Percentiles rank a stretch among this genome's conserved stretches.
Evolutionary conservation across 306 rosid genomes (phyloP).

Genomic region (Erythrophleum fordii): DNA sequence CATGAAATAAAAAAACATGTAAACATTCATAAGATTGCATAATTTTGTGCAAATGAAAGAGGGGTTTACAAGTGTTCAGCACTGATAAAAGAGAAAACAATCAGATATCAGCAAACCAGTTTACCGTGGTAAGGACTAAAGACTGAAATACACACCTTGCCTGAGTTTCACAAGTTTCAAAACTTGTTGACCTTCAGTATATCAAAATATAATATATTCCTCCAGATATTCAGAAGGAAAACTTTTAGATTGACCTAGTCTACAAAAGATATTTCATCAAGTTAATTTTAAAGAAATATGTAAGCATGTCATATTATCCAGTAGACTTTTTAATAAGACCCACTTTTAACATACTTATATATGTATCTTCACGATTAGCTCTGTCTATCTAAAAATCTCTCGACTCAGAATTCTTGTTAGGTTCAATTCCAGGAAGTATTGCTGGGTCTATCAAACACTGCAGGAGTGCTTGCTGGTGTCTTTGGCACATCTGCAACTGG

Average conservation of each 20-base stretch:
- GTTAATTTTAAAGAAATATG: not conserved
- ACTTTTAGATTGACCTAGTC: not conserved
- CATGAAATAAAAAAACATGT: not conserved
- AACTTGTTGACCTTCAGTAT: not conserved
- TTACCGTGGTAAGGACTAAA: slow-evolving; percentile 3
- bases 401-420: too few relatives aligned
- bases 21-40: not conserved
- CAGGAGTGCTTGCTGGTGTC: too few relatives aligned
- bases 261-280: not conserved
- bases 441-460: too few relatives aligned
- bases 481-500: slow-evolving; percentile 97
- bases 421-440: too few relatives aligned
- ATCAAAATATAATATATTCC: not conserved
- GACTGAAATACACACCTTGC: slow-evolving; percentile 8
- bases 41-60: not conserved
- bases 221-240: not conserved
- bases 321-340: not conserved
- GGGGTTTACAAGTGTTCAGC: not conserved
- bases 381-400: too few relatives aligned
- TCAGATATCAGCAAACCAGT: not conserved
- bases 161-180: not conserved
- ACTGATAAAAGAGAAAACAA: not conserved
- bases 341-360: slow-evolving; percentile 36
- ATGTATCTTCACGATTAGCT: too few relatives aligned
- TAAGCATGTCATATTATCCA: not conserved